phyloP scores from a whole-genome alignment of 2,329 filamentous ascomycete genomes.

The Fusarium equiseti region DNA sequence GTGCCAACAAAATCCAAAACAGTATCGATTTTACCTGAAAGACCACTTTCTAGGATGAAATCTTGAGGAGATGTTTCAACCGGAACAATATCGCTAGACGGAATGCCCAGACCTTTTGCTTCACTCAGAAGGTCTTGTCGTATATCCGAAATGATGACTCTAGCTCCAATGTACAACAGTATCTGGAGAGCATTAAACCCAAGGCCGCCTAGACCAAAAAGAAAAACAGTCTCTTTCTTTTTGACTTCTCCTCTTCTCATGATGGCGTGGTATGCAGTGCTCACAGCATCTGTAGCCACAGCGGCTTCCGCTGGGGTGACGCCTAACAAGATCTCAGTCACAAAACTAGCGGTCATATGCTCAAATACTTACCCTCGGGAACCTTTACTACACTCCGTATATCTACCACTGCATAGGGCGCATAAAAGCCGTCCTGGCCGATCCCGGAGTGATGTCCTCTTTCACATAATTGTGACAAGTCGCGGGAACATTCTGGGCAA shows the following conservation, averaged over 20 bases:
- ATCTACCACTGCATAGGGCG: constrained; percentile 54
- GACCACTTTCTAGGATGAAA: constrained; percentile 5
- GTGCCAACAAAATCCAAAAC: constrained; percentile 42
- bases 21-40: constrained; percentile 29
- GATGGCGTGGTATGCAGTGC: constrained; percentile 40
- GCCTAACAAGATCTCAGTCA: constrained; percentile 5
- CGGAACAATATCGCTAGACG: constrained; percentile 25
- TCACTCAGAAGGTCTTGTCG: constrained; percentile 34
- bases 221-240: constrained; percentile 21
- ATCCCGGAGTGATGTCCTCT: constrained; percentile 57
- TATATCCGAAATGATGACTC: constrained; percentile 38
- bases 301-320: constrained; percentile 36
- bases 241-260: constrained; percentile 31
- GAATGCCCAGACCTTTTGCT: constrained; percentile 23
- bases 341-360: neutral
- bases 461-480: constrained; percentile 55
- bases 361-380: constrained; percentile 3
- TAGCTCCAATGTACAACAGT: constrained; percentile 24
- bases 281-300: constrained; percentile 41
- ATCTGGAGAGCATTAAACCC: constrained; percentile 41
- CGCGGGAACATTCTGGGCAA: constrained; percentile 54
- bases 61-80: constrained; percentile 23
- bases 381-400: constrained; percentile 34
- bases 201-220: constrained; percentile 35
- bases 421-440: constrained; percentile 58